Percentiles rank a stretch among this genome's conserved stretches.
Evolutionary conservation across 2,329 filamentous ascomycete species (phyloP).

Genomic region (Zarea fungicola): DNA sequence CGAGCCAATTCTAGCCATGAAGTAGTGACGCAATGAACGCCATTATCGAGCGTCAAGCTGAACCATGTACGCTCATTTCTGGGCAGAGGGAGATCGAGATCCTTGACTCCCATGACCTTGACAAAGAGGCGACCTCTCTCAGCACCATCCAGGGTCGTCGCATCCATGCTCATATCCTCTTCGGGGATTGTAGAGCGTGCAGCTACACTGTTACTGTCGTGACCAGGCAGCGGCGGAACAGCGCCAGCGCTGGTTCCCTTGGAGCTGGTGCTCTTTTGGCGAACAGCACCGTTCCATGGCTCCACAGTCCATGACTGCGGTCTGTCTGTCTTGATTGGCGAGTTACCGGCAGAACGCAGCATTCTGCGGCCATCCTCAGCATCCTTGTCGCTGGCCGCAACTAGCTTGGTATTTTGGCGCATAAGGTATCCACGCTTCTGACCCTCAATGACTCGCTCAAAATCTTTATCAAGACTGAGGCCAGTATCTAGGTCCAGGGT

Average conservation of each 20-base stretch:
- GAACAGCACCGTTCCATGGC: conserved; percentile 83
- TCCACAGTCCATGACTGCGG: conserved; percentile 95
- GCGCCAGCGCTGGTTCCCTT: conserved; percentile 46
- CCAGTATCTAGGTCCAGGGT: conserved; percentile 77
- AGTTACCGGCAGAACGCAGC: conserved; percentile 60
- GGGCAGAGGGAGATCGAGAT: conserved; percentile 85
- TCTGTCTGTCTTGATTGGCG: conserved; percentile 68
- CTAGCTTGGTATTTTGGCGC: conserved; percentile 96
- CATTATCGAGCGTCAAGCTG: conserved; percentile 95
- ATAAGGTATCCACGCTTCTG: conserved; percentile 99
- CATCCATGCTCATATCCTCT: conserved; percentile 55
- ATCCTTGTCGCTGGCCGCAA: conserved; percentile 81
- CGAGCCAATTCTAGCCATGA: conserved; percentile 89
- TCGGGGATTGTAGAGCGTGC: conserved; percentile 65
- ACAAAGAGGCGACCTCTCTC: conserved; percentile 92
- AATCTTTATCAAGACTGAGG: conserved; percentile 84
- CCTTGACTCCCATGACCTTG: conserved; percentile 97
- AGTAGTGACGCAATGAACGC: conserved; percentile 94
- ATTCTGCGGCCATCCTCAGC: conserved; percentile 50
- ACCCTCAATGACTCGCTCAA: conserved; percentile 88
- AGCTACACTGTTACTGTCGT: conserved; percentile 67
- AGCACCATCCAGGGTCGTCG: conserved; percentile 65
- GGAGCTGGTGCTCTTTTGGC: conserved; percentile 59
- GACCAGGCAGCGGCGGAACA: conserved; percentile 79
- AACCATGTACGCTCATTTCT: conserved; percentile 91